phyloP scores from a whole-genome alignment of 768 basidiomycete species.

The Russula dissimulans region DNA sequence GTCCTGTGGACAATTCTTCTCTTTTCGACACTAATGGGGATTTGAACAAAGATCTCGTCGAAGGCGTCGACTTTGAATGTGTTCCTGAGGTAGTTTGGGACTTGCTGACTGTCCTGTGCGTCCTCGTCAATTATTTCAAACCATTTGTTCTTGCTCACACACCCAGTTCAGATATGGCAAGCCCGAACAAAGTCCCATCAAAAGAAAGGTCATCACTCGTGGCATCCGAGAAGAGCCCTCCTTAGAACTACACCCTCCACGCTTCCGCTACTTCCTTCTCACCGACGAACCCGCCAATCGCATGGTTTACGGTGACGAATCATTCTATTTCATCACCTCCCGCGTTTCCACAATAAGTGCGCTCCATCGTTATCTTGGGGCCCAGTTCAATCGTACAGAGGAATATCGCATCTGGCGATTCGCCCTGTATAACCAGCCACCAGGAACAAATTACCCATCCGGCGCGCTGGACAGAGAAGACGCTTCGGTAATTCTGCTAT shows the following conservation, averaged over 20 bases:
- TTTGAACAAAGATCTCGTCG: conserved; percentile 38
- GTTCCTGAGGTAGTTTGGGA: conserved; percentile 68
- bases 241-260: conserved; percentile 67
- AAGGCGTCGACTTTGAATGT: conserved; percentile 65
- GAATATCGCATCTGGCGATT: conserved; percentile 59
- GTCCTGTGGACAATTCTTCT: conserved; percentile 65
- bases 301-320: conserved; percentile 23
- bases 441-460: conserved; percentile 14
- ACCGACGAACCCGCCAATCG: conserved; percentile 25
- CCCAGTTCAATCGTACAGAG: conserved; percentile 18
- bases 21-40: conserved; percentile 49
- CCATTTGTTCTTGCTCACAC: neutral
- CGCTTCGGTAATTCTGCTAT: conserved; percentile 37
- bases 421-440: conserved; percentile 23
- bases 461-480: conserved; percentile 20
- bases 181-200: conserved; percentile 41
- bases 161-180: conserved; percentile 58
- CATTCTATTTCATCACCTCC: conserved; percentile 38
- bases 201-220: conserved; percentile 57
- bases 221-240: conserved; percentile 41
- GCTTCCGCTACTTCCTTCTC: conserved; percentile 44
- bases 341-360: conserved; percentile 39
- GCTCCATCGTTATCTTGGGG: conserved; percentile 25
- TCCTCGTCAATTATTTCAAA: conserved; percentile 9
- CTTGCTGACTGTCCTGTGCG: conserved; percentile 60